Conservation (phyloP, 2,329 filamentous ascomycete species). For the Onygenales sp. region DNA sequence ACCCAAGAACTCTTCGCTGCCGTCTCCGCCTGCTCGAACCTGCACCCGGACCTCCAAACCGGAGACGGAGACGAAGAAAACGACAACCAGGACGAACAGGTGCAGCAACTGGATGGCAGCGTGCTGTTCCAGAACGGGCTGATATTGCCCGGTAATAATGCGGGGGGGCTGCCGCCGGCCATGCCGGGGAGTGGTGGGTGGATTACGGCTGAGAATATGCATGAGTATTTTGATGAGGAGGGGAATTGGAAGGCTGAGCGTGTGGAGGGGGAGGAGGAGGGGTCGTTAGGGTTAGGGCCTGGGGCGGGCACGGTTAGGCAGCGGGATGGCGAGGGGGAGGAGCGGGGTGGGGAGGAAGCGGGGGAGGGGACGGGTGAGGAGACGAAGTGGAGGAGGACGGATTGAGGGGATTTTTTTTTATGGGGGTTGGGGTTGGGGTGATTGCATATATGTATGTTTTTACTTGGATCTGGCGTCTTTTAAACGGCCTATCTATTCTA, state of each 20-base stretch:
- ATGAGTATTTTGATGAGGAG: constrained; percentile 70
- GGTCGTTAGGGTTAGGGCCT: constrained; percentile 45
- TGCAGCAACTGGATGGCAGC: constrained; percentile 7
- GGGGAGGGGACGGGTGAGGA: constrained; percentile 27
- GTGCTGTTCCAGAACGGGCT: constrained; percentile 29
- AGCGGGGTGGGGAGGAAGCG: constrained; percentile 21
- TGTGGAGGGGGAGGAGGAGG: constrained; percentile 52
- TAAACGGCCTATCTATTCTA: no score
- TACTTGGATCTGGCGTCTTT: no score
- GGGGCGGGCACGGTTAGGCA: constrained; percentile 33
- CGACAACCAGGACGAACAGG: constrained; percentile 14
- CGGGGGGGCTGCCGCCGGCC: constrained; percentile 35
- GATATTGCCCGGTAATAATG: constrained; percentile 23
- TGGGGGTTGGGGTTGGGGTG: constrained; percentile 12
- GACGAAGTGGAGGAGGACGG: constrained; percentile 46
- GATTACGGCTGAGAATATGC: constrained; percentile 82
- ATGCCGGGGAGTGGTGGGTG: constrained; percentile 41
- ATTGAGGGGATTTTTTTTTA: constrained; percentile 3
- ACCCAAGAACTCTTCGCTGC: constrained; percentile 35
- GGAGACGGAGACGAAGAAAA: constrained; percentile 25
- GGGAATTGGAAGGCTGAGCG: constrained; percentile 68
- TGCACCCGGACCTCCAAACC: constrained; percentile 36
- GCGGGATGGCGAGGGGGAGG: constrained; percentile 29
- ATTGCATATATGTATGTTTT: constrained; percentile 5
- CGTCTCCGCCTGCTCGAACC: constrained; percentile 38